Conservation (phyloP, 2,329 filamentous ascomycete species). For the Ophiocordyceps camponoti-floridani region DNA sequence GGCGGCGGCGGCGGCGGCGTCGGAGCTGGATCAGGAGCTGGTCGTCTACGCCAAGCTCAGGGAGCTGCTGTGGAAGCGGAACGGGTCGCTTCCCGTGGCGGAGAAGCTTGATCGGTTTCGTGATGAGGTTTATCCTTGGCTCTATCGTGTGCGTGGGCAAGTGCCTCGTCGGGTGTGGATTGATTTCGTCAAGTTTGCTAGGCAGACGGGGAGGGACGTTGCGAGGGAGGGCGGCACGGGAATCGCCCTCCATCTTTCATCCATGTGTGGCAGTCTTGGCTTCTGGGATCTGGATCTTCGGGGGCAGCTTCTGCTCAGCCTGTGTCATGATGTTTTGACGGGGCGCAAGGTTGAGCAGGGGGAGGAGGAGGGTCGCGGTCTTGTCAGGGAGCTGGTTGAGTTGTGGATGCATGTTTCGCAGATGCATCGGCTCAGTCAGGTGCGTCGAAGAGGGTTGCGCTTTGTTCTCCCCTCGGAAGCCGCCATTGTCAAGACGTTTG, state of each 20-base stretch:
- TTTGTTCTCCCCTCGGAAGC: slow-evolving; percentile 13
- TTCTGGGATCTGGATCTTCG: slow-evolving; percentile 10
- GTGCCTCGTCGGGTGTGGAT: not conserved
- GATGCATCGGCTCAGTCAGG: slow-evolving; percentile 12
- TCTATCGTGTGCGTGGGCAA: not conserved
- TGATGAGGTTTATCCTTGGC: not conserved
- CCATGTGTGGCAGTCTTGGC: slow-evolving; percentile 9
- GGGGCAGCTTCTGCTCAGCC: slow-evolving; percentile 13
- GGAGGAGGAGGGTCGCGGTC: too few species aligned
- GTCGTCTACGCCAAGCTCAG: not conserved
- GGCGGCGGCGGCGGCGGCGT: too few species aligned
- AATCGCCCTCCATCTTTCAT: slow-evolving; percentile 9
- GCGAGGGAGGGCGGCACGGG: slow-evolving; percentile 4
- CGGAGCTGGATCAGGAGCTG: not conserved
- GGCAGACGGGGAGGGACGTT: slow-evolving; percentile 4
- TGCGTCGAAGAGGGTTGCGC: slow-evolving; percentile 1
- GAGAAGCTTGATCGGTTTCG: not conserved
- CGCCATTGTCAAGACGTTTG: slow-evolving; percentile 8
- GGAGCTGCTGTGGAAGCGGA: not conserved
- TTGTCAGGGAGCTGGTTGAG: slow-evolving; percentile 13
- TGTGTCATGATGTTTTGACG: slow-evolving; percentile 9
- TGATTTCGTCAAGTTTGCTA: not conserved
- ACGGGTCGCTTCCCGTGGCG: not conserved
- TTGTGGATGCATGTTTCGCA: slow-evolving; percentile 20
- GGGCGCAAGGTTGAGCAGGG: slow-evolving; percentile 4